Evolutionary conservation across 1,139 yeast genomes (phyloP).

Genomic region (Lodderomyces jiufengensis): DNA sequence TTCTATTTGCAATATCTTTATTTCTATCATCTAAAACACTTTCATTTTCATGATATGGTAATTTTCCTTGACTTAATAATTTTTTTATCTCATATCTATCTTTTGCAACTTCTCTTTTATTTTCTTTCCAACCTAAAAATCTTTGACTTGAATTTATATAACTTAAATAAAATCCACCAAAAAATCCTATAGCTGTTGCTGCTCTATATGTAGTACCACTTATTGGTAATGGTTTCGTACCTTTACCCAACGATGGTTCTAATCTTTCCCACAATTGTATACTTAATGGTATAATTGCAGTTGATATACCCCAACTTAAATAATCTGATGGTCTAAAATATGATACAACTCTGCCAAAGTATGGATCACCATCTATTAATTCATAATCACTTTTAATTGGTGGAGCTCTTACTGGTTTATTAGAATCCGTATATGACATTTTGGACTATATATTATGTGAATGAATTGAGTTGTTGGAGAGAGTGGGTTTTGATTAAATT

Average conservation of each 20-base stretch:
- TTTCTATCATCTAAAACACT: slow-evolving; percentile 63
- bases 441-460: not conserved
- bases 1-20: slow-evolving; percentile 75
- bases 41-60: slow-evolving; percentile 62
- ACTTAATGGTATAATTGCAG: slow-evolving; percentile 60
- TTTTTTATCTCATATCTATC: slow-evolving; percentile 75
- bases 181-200: slow-evolving; percentile 56
- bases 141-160: slow-evolving; percentile 65
- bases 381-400: slow-evolving; percentile 46
- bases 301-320: slow-evolving; percentile 61
- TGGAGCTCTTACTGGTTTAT: slow-evolving; percentile 44
- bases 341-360: slow-evolving; percentile 65
- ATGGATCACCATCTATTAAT: slow-evolving; percentile 77
- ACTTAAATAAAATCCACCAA: slow-evolving; percentile 71
- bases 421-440: slow-evolving; percentile 42
- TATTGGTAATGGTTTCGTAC: slow-evolving; percentile 50
- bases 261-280: slow-evolving; percentile 59
- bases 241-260: slow-evolving; percentile 61
- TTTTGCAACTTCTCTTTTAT: slow-evolving; percentile 63
- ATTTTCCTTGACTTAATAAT: slow-evolving; percentile 61
- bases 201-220: slow-evolving; percentile 59
- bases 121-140: slow-evolving; percentile 78
- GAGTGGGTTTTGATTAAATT: too few species aligned
- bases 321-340: slow-evolving; percentile 72
- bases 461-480: too few species aligned